Conservation (phyloP, 805 yeast species). For the Pichia nanzhaoensis region DNA sequence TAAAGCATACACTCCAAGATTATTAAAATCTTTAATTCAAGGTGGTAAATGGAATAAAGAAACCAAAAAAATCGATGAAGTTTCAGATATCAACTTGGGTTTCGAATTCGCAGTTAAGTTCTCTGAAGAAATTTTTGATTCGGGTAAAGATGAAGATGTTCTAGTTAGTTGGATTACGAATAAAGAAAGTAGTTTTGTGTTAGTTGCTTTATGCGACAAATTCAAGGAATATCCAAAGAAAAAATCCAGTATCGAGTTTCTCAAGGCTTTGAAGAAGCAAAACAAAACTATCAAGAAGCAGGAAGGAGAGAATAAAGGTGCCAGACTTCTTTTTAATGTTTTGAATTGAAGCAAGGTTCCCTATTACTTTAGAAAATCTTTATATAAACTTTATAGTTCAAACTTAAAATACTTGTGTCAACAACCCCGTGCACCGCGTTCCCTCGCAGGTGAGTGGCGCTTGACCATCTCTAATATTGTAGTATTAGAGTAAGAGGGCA, state of each 20-base stretch:
- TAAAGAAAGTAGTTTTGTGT: constrained; percentile 68
- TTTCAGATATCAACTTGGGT: constrained; percentile 45
- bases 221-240: constrained; percentile 37
- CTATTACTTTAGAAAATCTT: too few species aligned
- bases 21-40: constrained; percentile 69
- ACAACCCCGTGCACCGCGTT: too few species aligned
- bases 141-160: constrained; percentile 45
- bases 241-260: constrained; percentile 38
- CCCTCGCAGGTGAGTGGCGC: too few species aligned
- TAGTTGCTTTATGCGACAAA: constrained; percentile 73
- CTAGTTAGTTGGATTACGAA: constrained; percentile 59
- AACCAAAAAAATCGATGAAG: constrained; percentile 42
- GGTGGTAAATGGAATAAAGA: constrained; percentile 78
- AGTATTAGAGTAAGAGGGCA: constrained; percentile 14
- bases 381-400: too few species aligned
- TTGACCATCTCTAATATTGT: too few species aligned
- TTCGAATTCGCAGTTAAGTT: constrained; percentile 51
- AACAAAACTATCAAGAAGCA: constrained; percentile 39
- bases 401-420: too few species aligned
- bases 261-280: constrained; percentile 46
- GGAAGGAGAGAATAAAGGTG: constrained; percentile 54
- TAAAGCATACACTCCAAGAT: constrained; percentile 67
- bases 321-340: constrained; percentile 41
- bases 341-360: too few species aligned
- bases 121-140: constrained; percentile 36